Percentiles rank a stretch among this genome's conserved stretches.
Evolutionary conservation across 371 early-diverging fungal genomes (phyloP).

Genomic region (Saksenaea vasiformis): DNA sequence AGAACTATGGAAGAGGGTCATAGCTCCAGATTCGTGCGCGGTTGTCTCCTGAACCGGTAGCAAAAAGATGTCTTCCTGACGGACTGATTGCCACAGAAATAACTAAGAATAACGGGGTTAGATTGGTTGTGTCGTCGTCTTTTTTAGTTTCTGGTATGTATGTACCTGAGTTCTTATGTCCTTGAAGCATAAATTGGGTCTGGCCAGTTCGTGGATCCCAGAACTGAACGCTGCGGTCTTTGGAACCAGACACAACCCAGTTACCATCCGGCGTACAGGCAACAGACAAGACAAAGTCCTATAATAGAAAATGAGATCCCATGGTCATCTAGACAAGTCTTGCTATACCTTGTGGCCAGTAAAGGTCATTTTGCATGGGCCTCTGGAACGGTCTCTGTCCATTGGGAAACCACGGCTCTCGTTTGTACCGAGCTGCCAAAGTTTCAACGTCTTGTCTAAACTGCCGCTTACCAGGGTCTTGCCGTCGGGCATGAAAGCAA

Average conservation of each 20-base stretch:
- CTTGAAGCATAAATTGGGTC: slow-evolving; percentile 92
- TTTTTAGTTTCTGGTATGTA: not conserved
- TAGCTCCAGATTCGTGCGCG: slow-evolving; percentile 93
- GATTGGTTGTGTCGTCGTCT: not conserved
- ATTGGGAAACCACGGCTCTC: slow-evolving; percentile 26
- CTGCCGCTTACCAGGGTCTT: slow-evolving; percentile 88
- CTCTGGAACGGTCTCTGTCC: slow-evolving; percentile 30
- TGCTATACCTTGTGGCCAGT: not conserved
- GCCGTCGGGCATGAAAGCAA: slow-evolving; percentile 95
- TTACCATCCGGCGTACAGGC: slow-evolving; percentile 91
- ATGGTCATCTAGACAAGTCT: no score
- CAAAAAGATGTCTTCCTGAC: slow-evolving; percentile 77
- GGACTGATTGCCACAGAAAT: slow-evolving; percentile 91
- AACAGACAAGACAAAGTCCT: slow-evolving; percentile 97
- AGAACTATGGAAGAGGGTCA: slow-evolving; percentile 28
- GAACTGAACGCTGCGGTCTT: slow-evolving; percentile 94
- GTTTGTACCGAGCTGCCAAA: slow-evolving; percentile 80
- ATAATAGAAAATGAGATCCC: not conserved
- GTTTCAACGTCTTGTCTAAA: slow-evolving; percentile 88
- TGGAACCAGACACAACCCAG: slow-evolving; percentile 94
- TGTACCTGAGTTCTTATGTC: slow-evolving; percentile 94
- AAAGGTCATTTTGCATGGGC: slow-evolving; percentile 50
- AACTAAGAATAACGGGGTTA: slow-evolving; percentile 54
- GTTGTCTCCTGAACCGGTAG: slow-evolving; percentile 95
- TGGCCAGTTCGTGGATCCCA: slow-evolving; percentile 88